Evolutionary conservation across 495 filamentous ascomycete genomes (phyloP), one percentile per base, ranked within the genome.

Genomic region (Xylaria cubensis): DNA sequence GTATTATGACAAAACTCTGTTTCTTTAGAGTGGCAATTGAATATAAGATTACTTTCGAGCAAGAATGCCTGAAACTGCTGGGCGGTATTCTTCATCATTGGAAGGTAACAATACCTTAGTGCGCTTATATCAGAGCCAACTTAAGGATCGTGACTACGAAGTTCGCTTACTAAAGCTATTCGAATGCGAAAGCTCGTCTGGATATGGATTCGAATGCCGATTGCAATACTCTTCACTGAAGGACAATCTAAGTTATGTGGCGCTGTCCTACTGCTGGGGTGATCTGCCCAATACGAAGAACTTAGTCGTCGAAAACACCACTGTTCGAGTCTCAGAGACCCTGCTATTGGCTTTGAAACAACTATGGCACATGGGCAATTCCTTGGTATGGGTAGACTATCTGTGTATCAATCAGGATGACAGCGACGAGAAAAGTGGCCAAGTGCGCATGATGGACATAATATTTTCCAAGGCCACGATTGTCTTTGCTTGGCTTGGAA

Each of bases 401-500:
- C 32, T 51, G 48, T 51, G 48, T 21, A 51, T 51, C n/a, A 51
- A 51, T 51, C 48, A 51, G 21, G n/a, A 9, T 9, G 48, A 51
- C n/a, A 51, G 15, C 19, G 48, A 51, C 9, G 48, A 24, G 7
- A 51, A 51, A 51, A 51, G 48, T n/a, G 48, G 48, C 9, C 48
- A 51, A 51, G 48, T 51, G 48, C 48, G 48, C 5, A 51, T 51
- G 48, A 51, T 51, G 48, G 48, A 51, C n/a, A 51, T 24, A 51
- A 51, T 51, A 51, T 51, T 21, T 21, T 51, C 48, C 3, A 51
- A 21, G n/a, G 48, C 48, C n/a, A 24, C 48, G n/a, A 51, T n/a
- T 3, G 48, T 51, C n/a, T 51, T 51, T n/a, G 19, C 48, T 24
- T 51, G n/a, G 48, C 48, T 51, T 51, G 48, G n/a, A n/a, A 21